Evolutionary conservation across 2,329 filamentous ascomycete species (phyloP).

Genomic region (Nemania sp.): DNA sequence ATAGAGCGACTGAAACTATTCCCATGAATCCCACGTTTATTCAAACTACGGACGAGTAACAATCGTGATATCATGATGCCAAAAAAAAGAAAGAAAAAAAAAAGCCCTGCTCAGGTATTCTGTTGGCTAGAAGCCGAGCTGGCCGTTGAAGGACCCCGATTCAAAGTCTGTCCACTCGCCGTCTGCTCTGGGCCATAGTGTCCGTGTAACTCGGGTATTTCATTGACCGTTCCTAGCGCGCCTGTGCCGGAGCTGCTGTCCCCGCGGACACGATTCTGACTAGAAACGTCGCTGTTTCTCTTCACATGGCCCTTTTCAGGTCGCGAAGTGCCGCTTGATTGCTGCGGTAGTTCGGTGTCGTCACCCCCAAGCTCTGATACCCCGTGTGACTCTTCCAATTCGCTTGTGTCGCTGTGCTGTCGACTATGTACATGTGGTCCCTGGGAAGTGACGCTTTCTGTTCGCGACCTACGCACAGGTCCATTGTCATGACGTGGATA

Average conservation of each 20-base stretch:
- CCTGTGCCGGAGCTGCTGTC: constrained; percentile 28
- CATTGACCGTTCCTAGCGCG: constrained; percentile 46
- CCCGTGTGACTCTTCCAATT: constrained; percentile 40
- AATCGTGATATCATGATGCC: not conserved
- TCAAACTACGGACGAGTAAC: constrained; percentile 15
- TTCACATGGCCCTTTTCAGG: constrained; percentile 26
- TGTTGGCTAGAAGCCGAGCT: constrained; percentile 10
- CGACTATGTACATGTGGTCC: constrained; percentile 42
- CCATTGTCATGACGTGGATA: constrained; percentile 31
- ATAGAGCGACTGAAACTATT: not conserved
- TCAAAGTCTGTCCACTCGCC: constrained; percentile 48
- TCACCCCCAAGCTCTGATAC: constrained; percentile 46
- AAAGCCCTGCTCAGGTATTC: not conserved
- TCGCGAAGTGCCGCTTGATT: constrained; percentile 33
- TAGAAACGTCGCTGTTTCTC: too few relatives aligned
- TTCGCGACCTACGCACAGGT: constrained; percentile 29
- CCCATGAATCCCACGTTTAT: not conserved
- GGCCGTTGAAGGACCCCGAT: constrained; percentile 16
- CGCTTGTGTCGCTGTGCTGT: constrained; percentile 51
- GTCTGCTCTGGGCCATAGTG: constrained; percentile 50
- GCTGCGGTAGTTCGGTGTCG: constrained; percentile 46
- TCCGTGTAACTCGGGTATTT: constrained; percentile 51
- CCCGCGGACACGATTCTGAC: constrained; percentile 18
- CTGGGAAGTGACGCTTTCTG: constrained; percentile 38
- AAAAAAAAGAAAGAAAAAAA: too few relatives aligned